phyloP scores from a whole-genome alignment of 805 yeast genomes.

The Clavispora asparagi region DNA sequence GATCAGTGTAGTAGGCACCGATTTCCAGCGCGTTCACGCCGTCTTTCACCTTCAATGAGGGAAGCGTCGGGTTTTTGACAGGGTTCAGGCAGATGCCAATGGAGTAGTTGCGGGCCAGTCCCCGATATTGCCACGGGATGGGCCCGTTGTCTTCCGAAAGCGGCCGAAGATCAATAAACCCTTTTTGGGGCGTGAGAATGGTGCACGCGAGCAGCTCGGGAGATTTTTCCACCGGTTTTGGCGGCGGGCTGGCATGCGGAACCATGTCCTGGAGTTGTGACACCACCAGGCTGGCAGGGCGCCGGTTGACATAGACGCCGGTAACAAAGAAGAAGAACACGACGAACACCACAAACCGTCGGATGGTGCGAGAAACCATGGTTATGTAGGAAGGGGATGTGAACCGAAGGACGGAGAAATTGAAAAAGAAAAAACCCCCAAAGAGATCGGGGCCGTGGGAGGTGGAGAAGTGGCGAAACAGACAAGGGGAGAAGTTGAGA shows the following conservation, averaged over 20 bases:
- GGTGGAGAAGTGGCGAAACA: no score
- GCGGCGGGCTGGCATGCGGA: not conserved
- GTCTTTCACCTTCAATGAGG: slow-evolving; percentile 23
- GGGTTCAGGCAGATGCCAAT: slow-evolving; percentile 67
- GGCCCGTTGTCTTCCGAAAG: slow-evolving; percentile 46
- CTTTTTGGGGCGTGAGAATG: slow-evolving; percentile 35
- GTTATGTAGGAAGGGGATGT: not conserved
- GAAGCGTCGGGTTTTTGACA: slow-evolving; percentile 20
- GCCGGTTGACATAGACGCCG: slow-evolving; percentile 13
- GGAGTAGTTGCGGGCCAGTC: slow-evolving; percentile 69
- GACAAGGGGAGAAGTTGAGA: no score
- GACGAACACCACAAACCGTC: slow-evolving; percentile 6
- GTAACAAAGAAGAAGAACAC: slow-evolving; percentile 10
- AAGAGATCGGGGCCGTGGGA: no score
- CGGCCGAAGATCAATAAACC: slow-evolving; percentile 50
- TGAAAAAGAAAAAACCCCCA: no score
- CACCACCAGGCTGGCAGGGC: slow-evolving; percentile 9
- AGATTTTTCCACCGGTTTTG: not conserved
- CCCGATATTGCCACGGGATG: slow-evolving; percentile 60
- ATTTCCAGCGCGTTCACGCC: slow-evolving; percentile 39
- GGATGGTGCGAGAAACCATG: slow-evolving; percentile 11
- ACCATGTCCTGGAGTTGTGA: not conserved
- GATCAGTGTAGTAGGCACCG: slow-evolving; percentile 55
- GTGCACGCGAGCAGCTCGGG: slow-evolving; percentile 34
- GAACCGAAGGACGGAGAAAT: not conserved